These are phyloP conservation scores for Erysimum cheiri DNA, from an alignment of 441 rosid species.

Conservation along the genomic window DNA sequence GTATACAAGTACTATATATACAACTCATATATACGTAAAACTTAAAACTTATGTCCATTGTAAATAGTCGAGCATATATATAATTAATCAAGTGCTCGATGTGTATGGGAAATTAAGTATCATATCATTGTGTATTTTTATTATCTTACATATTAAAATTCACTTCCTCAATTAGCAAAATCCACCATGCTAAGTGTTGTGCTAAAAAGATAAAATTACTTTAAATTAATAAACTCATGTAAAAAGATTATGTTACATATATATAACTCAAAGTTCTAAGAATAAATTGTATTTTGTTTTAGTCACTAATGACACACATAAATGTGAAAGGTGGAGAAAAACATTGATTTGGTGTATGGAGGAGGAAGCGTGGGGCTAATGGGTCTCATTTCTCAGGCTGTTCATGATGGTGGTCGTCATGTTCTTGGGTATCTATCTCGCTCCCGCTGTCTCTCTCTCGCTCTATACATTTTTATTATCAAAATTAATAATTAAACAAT, in stretches of 20 bases:
- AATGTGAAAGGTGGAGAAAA: conserved; percentile 64
- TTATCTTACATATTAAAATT: neutral
- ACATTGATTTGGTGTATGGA: conserved; percentile 77
- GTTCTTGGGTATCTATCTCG: conserved; percentile 54
- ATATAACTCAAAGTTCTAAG: neutral
- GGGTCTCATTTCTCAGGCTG: conserved; percentile 75
- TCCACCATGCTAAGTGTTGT: neutral
- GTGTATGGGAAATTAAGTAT: neutral
- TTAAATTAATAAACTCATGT: neutral
- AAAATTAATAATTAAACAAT: conserved; percentile 17
- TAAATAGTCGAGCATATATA: neutral
- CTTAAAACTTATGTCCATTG: neutral
- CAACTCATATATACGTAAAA: conserved; percentile 13
- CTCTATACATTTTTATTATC: neutral
- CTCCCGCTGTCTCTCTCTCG: neutral
- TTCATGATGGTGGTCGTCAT: conserved; percentile 74
- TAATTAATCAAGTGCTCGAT: neutral
- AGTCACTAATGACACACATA: conserved; percentile 17
- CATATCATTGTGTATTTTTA: conserved; percentile 5
- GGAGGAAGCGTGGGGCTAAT: conserved; percentile 82
- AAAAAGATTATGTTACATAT: neutral
- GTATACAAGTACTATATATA: conserved; percentile 7
- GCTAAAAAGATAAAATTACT: neutral
- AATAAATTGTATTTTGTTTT: neutral
- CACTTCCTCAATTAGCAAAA: neutral